These are phyloP conservation scores for Melaleuca alternifolia DNA, from an alignment of 345 rosid species.

Conservation along the genomic window DNA sequence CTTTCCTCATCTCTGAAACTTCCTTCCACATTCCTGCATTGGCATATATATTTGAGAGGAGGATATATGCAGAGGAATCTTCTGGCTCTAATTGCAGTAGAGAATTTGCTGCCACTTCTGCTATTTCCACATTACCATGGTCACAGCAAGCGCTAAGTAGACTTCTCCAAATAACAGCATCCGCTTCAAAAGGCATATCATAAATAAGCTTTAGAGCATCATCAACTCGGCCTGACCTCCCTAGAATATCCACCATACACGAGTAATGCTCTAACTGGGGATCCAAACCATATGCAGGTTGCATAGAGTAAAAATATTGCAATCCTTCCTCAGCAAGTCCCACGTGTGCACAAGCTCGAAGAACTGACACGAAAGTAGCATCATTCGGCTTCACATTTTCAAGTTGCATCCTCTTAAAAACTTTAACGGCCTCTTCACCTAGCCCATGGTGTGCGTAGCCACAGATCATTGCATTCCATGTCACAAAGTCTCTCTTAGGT, in stretches of 20 bases:
- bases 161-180: conserved; percentile 79
- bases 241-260: conserved; percentile 86
- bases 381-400: conserved; percentile 57
- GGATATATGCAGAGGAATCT: conserved; percentile 73
- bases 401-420: conserved; percentile 50
- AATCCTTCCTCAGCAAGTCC: conserved; percentile 54
- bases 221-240: conserved; percentile 56
- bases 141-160: conserved; percentile 66
- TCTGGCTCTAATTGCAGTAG: conserved; percentile 61
- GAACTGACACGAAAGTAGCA: conserved; percentile 81
- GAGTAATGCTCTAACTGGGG: conserved; percentile 84
- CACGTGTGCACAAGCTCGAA: conserved; percentile 88
- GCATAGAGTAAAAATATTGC: conserved; percentile 62
- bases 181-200: conserved; percentile 74
- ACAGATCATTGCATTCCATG: conserved; percentile 92
- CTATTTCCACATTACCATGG: conserved; percentile 67
- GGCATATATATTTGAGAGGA: conserved; percentile 79
- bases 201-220: conserved; percentile 50
- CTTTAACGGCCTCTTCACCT: conserved; percentile 58
- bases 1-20: conserved; percentile 54
- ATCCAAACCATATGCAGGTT: conserved; percentile 36
- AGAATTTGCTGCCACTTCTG: conserved; percentile 48
- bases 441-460: conserved; percentile 86
- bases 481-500: conserved; percentile 52
- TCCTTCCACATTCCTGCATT: conserved; percentile 83